A percentile compares a stretch with the other conserved stretches of the same genome.
Conservation (phyloP, 2,329 filamentous ascomycete genomes). For the Aspergillus ochraceoroseus region DNA sequence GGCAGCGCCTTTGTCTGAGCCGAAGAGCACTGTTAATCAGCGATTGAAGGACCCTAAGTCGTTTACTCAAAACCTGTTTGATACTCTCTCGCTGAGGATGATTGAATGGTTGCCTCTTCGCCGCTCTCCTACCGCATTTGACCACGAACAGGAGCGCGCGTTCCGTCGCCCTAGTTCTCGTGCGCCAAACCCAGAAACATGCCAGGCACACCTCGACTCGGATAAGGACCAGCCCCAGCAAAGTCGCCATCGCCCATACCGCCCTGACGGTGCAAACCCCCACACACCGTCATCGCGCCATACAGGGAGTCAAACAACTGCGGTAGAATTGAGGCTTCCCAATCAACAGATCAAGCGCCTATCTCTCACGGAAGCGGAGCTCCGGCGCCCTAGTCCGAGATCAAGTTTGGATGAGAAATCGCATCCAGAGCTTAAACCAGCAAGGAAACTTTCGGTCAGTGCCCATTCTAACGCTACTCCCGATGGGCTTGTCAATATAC, state of each 20-base stretch:
- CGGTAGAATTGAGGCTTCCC: constrained; percentile 37
- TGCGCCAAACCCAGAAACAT: constrained; percentile 15
- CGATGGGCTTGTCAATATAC: constrained; percentile 28
- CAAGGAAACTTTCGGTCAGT: constrained; percentile 32
- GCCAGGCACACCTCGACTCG: constrained; percentile 8
- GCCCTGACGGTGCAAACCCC: constrained; percentile 18
- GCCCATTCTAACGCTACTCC: constrained; percentile 25
- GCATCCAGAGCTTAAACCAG: constrained; percentile 29
- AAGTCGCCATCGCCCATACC: constrained; percentile 9
- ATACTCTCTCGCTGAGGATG: constrained; percentile 45
- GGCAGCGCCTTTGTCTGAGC: constrained; percentile 17
- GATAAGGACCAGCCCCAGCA: constrained; percentile 13
- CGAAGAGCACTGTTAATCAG: constrained; percentile 23
- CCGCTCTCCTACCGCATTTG: constrained; percentile 25
- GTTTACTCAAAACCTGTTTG: constrained; percentile 56
- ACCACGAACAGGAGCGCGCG: constrained; percentile 13
- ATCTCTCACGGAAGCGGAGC: constrained; percentile 38
- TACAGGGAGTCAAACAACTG: constrained; percentile 26
- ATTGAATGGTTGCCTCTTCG: constrained; percentile 46
- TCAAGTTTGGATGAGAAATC: constrained; percentile 32
- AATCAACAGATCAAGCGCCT: constrained; percentile 40
- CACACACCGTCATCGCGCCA: constrained; percentile 31
- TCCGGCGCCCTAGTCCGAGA: constrained; percentile 34
- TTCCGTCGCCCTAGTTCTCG: constrained; percentile 5
- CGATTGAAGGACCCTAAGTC: constrained; percentile 55